A percentile compares a stretch with the other conserved stretches of the same genome.
These are phyloP conservation scores for Blastobotrys americana DNA, from an alignment of 805 yeast genomes.

Conservation along the genomic window DNA sequence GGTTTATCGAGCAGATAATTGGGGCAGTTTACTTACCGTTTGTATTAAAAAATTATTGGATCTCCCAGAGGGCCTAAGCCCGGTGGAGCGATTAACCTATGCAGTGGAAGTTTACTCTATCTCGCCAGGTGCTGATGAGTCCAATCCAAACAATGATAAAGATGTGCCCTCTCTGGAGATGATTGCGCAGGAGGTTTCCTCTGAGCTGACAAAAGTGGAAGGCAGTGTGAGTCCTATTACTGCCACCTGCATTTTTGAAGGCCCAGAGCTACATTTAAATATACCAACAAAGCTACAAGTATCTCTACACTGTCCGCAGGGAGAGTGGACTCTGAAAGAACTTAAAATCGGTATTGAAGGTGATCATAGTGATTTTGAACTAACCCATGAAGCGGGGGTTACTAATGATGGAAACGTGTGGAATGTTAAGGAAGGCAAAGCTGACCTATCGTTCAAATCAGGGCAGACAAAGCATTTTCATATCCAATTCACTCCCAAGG, in stretches of 20 bases:
- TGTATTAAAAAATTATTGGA: slow-evolving; percentile 35
- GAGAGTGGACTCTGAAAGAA: slow-evolving; percentile 4
- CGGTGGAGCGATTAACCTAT: slow-evolving; percentile 8
- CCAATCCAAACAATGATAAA: too few species aligned
- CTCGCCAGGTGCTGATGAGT: not conserved
- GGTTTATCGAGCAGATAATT: slow-evolving; percentile 35
- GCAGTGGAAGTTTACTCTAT: slow-evolving; percentile 12
- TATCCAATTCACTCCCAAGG: slow-evolving; percentile 13
- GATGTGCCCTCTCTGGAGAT: not conserved
- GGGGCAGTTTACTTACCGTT: slow-evolving; percentile 33
- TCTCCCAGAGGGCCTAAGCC: slow-evolving; percentile 24
- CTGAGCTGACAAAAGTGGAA: not conserved
- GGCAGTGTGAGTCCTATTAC: slow-evolving; percentile 8
- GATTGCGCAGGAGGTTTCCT: not conserved
- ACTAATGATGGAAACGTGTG: not conserved
- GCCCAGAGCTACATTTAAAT: slow-evolving; percentile 16
- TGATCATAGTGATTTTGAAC: slow-evolving; percentile 1
- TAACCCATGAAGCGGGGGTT: not conserved
- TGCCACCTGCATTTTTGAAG: slow-evolving; percentile 17
- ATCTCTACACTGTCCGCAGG: slow-evolving; percentile 10
- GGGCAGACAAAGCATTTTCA: slow-evolving; percentile 21
- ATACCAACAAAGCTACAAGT: slow-evolving; percentile 16
- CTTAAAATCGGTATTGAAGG: not conserved
- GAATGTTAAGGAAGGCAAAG: slow-evolving; percentile 2
- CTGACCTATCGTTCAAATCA: slow-evolving; percentile 20